Base-by-base conservation (phyloP, 2,329 filamentous ascomycete genomes). In the Fusarium secorum region DNA sequence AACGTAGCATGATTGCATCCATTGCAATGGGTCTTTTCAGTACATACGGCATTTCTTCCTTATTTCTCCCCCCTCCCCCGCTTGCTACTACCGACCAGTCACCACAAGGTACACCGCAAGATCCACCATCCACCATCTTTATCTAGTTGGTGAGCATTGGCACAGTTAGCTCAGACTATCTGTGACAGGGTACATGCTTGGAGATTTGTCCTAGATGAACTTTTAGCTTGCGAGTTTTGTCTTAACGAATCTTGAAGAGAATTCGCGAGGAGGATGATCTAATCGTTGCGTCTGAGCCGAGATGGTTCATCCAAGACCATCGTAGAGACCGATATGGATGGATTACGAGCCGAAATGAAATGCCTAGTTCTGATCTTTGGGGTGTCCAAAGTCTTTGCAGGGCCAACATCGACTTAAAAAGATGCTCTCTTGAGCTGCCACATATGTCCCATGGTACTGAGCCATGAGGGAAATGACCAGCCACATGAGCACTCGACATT, bases 41-140 rank as follows among this genome's bases (percentile, higher is more conserved):
- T 38, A 62, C 46, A 55, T 53, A 36, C 41, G 41, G 55, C 44
- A 66, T 54, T 60, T 56, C 60, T 57, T 38, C 52, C 61, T 64
- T 54, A 49, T 58, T 72, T 68, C 68, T 73, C 39, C 66, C 70
- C 70, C 70, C 66, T 73, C 49, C 70, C 70, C 70, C 70, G 66
- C 70, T 65, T 57, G 59, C 57, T 45, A 60, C 51, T 51, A 58
- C 67, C 44, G 57, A 41, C 70, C 66, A 73, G 42, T 64, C 42
- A 71, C 60, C 60, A 53, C 24, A 35, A 69, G 42, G 59, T 45
- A 35, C 54, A 70, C 66, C 41, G 49, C 51, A 39, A 72, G 64
- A 69, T 71, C 69, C 69, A 72, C 68, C 65, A 70, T 65, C 65
- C 66, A 64, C 57, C 53, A 67, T 52, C 45, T 70, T 49, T 44